A percentile compares a stretch with the other conserved stretches of the same genome.
These are phyloP conservation scores for Prunus salicina DNA, from an alignment of 306 rosid genomes.

Conservation along the genomic window DNA sequence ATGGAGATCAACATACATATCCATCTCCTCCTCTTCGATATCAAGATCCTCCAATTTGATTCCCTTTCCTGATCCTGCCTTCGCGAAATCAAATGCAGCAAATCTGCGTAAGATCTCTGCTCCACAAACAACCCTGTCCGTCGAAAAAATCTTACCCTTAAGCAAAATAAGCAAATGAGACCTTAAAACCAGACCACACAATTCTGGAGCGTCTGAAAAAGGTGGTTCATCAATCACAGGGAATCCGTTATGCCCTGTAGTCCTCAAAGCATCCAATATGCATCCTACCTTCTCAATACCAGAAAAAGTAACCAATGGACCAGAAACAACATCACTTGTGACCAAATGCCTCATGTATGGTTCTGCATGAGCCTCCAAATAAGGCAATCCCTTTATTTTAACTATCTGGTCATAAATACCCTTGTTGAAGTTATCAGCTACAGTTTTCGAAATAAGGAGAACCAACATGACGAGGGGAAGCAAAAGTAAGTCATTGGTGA, in stretches of 20 bases:
- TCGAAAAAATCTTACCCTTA: conserved; percentile 55
- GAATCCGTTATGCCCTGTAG: conserved; percentile 71
- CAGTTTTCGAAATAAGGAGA: conserved; percentile 72
- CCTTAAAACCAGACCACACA: conserved; percentile 82
- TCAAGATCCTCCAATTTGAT: conserved; percentile 70
- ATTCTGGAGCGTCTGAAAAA: conserved; percentile 57
- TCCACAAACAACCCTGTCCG: conserved; percentile 32
- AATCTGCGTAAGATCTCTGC: conserved; percentile 31
- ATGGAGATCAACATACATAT: conserved; percentile 80
- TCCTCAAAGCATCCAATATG: conserved; percentile 46
- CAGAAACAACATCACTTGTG: conserved; percentile 69
- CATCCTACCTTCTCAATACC: conserved; percentile 72
- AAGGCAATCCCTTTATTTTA: conserved; percentile 76
- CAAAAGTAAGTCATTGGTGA: conserved; percentile 68
- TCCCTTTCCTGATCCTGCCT: conserved; percentile 86
- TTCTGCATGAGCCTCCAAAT: conserved; percentile 74
- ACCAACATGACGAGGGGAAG: conserved; percentile 84
- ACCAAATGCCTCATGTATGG: conserved; percentile 74
- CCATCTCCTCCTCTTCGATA: conserved; percentile 65
- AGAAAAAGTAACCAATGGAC: conserved; percentile 57
- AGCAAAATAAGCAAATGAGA: conserved; percentile 84
- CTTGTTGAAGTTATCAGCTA: conserved; percentile 70
- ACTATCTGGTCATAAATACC: conserved; percentile 88
- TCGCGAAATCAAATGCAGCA: conserved; percentile 64
- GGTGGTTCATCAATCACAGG: conserved; percentile 96